Evolutionary conservation across 2,329 filamentous ascomycete species (phyloP).

Genomic region (Phialophora tarda): DNA sequence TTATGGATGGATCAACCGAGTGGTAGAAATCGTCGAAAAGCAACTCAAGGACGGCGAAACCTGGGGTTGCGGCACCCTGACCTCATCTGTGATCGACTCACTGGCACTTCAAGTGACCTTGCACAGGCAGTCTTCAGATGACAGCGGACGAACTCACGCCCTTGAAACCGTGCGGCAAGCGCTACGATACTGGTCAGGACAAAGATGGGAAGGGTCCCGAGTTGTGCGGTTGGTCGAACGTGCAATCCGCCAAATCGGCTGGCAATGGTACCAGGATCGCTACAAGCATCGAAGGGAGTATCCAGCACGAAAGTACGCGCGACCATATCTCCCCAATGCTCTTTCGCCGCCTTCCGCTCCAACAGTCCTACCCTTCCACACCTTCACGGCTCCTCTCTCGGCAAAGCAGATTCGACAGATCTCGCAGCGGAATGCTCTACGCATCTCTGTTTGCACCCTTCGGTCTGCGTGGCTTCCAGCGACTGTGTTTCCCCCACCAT

Average conservation of each 20-base stretch:
- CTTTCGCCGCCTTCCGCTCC: constrained; percentile 84
- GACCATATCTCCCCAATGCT: constrained; percentile 73
- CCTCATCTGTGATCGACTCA: constrained; percentile 56
- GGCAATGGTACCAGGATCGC: constrained; percentile 86
- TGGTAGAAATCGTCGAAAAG: constrained; percentile 86
- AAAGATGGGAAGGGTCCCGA: constrained; percentile 86
- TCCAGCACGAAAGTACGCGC: constrained; percentile 65
- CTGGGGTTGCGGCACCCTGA: constrained; percentile 79
- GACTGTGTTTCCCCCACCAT: constrained; percentile 82
- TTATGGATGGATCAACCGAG: constrained; percentile 85
- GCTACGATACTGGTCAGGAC: constrained; percentile 68
- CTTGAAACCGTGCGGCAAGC: constrained; percentile 43
- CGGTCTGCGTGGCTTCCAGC: constrained; percentile 82
- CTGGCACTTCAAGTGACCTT: constrained; percentile 56
- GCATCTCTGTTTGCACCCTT: constrained; percentile 90
- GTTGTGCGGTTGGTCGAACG: constrained; percentile 84
- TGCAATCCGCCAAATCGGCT: constrained; percentile 74
- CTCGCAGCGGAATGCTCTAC: constrained; percentile 89
- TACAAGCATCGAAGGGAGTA: constrained; percentile 68
- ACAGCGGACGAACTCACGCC: constrained; percentile 32
- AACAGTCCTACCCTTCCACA: constrained; percentile 95
- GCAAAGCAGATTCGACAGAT: constrained; percentile 92
- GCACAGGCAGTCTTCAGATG: constrained; percentile 34
- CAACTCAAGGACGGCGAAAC: constrained; percentile 83
- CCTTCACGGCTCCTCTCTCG: constrained; percentile 91